Conservation (phyloP, 192 early-diverging fungal genomes). For the Coemansia sp. region DNA sequence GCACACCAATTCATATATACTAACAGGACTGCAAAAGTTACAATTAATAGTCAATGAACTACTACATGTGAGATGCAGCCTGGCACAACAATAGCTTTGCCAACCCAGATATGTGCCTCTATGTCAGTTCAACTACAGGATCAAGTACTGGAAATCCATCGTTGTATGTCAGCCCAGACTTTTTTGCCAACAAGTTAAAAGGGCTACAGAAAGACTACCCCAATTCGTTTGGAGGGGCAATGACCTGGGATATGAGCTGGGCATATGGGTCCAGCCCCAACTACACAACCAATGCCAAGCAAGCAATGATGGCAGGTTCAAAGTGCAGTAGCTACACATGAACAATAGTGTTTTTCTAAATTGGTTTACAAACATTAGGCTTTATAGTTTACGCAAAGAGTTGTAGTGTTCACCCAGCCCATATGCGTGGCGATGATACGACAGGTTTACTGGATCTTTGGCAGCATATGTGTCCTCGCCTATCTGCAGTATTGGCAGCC, state of each 20-base stretch:
- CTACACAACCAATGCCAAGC: conserved; percentile 44
- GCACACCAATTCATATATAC: neutral
- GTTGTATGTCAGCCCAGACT: conserved; percentile 44
- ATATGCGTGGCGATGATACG: conserved; percentile 88
- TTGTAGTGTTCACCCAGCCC: conserved; percentile 98
- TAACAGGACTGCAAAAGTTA: neutral
- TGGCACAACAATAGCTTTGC: conserved; percentile 60
- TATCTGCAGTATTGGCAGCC: conserved; percentile 73
- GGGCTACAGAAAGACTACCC: conserved; percentile 37
- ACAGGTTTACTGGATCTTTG: conserved; percentile 68
- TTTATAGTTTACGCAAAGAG: conserved; percentile 59
- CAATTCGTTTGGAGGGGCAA: conserved; percentile 67
- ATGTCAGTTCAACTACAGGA: conserved; percentile 58
- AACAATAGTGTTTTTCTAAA: neutral
- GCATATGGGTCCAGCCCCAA: conserved; percentile 49
- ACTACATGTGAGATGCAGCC: conserved; percentile 56
- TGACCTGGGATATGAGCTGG: conserved; percentile 66
- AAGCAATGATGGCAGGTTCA: conserved; percentile 48
- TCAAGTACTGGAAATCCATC: conserved; percentile 53
- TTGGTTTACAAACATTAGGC: neutral
- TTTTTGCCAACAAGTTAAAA: conserved; percentile 42
- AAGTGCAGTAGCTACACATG: neutral
- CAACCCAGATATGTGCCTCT: conserved; percentile 60
- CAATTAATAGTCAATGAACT: conserved; percentile 42
- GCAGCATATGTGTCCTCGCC: conserved; percentile 67